These are phyloP conservation scores for Sophora flavescens DNA, from an alignment of 306 rosid genomes.

Conservation along the genomic window DNA sequence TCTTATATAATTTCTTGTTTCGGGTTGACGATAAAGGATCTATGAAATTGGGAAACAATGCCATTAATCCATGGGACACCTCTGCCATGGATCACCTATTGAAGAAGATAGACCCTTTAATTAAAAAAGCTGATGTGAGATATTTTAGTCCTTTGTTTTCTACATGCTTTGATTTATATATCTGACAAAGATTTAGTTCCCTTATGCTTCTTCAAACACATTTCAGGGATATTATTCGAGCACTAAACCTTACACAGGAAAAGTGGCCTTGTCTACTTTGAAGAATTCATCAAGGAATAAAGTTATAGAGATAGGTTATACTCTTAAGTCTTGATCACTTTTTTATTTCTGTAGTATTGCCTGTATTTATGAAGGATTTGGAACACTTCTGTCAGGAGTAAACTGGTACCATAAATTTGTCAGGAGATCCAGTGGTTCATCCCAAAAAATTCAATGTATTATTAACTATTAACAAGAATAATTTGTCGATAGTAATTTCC, in stretches of 20 bases:
- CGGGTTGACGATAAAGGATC: conserved; percentile 59
- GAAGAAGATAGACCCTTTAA: conserved; percentile 59
- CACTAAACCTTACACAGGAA: conserved; percentile 75
- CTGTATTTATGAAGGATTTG: conserved; percentile 10
- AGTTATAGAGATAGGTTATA: conserved; percentile 78
- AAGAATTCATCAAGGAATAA: conserved; percentile 86
- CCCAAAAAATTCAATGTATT: background rate
- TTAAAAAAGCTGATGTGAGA: conserved; percentile 70
- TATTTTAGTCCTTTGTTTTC: conserved; percentile 35
- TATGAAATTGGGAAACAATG: conserved; percentile 39
- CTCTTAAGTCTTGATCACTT: conserved; percentile 25
- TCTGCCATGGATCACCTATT: conserved; percentile 61
- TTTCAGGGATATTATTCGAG: conserved; percentile 80
- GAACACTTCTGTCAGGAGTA: conserved; percentile 12
- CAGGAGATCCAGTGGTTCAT: conserved; percentile 24
- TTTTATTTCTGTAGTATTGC: conserved; percentile 6
- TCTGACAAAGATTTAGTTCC: conserved; percentile 34
- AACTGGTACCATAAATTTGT: conserved; percentile 30
- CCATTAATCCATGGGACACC: conserved; percentile 84
- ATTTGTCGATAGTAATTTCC: conserved; percentile 19
- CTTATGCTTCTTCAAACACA: conserved; percentile 28
- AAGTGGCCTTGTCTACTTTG: conserved; percentile 67
- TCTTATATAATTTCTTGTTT: conserved; percentile 43
- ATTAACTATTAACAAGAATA: conserved; percentile 23
- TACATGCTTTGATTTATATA: conserved; percentile 22